These are phyloP conservation scores for Alnus rubra DNA, from an alignment of 306 rosid genomes.

Conservation along the genomic window DNA sequence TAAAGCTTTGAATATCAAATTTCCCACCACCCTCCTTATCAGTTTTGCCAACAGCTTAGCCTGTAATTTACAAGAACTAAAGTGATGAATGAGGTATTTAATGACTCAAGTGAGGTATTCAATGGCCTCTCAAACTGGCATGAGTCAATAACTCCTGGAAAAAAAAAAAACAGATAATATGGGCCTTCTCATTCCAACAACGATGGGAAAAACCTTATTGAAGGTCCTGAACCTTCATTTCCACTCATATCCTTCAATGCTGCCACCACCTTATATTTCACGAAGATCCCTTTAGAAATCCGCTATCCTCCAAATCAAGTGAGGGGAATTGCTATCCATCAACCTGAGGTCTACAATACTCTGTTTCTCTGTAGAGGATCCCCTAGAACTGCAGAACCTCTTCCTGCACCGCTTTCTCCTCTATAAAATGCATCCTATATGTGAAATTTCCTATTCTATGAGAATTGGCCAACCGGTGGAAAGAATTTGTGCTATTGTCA, in stretches of 20 bases:
- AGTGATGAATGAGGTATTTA: not conserved
- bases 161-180: no score
- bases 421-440: not conserved
- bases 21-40: not conserved
- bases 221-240: no score
- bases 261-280: no score
- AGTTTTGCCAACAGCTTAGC: not conserved
- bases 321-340: not conserved
- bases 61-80: not conserved
- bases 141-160: not conserved
- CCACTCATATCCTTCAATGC: no score
- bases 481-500: not conserved
- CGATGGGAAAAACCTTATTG: no score
- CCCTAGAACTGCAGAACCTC: not conserved
- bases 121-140: not conserved
- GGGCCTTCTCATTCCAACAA: no score
- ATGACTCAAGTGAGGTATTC: not conserved
- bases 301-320: not conserved
- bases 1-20: not conserved
- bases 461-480: not conserved
- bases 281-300: not conserved
- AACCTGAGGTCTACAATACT: not conserved
- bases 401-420: not conserved
- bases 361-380: not conserved
- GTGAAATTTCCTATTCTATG: not conserved